Evolutionary conservation across 805 yeast species (phyloP), one percentile per base, ranked within the genome.

Genomic region (Schizosaccharomyces lindneri): DNA sequence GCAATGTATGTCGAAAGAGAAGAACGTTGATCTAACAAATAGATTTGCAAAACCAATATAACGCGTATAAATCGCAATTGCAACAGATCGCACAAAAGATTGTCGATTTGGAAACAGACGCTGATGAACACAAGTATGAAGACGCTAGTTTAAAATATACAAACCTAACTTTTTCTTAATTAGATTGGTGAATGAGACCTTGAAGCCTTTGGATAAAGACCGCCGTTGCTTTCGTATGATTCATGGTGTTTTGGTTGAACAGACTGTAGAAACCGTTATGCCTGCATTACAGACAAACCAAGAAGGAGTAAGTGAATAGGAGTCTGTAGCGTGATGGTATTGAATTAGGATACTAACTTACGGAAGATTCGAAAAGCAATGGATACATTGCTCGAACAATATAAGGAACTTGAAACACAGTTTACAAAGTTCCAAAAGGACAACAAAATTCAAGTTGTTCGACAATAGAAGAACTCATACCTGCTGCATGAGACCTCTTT

Each of bases 181-280:
- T 63, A 74, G 74, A 46, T 72, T 83, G 19, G 93, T 85, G 0
- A 67, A 83, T 15, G 78, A 76, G 24, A 82, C 90, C 1, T 71
- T 85, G 39, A 65, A 71, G 55, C 73, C 72, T 0, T 74, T 81
- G 9, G 81, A 82, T 29, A 64, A 66, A 1, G 81, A 78, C 57
- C 79, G 98, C 64, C 82, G 83, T 69, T 87, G 97, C 68, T 88
- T 81, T 73, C 81, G 95, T 67, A 87, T 93, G 96, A 79, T 90
- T 41, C 97, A 96, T 31, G 94, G 95, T 9, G 95, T 89, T 3
- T 76, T 90, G 41, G 85, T 89, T 19, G 94, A 88, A 68, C 83
- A 85, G 65, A 77, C 82, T 3, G 93, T 87, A 4, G 82, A 77
- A n/a, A 87, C 85, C 51, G 93, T 89, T 3, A 72, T 78, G 3